Conservation (phyloP, 768 basidiomycete genomes). For the Mrakia hoshinonis region DNA sequence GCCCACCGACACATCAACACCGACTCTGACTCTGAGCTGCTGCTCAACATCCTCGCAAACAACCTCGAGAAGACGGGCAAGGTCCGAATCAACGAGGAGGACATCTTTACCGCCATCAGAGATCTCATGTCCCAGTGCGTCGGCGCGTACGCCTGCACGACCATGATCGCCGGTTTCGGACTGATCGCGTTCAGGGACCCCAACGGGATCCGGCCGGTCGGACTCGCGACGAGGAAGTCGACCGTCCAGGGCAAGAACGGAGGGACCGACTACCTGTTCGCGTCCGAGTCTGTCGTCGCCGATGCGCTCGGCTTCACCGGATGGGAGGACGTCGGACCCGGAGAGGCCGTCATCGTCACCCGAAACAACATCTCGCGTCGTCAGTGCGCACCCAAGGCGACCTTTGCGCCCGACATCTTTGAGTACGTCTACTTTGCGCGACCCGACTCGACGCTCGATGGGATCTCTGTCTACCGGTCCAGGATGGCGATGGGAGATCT, state of each 20-base stretch:
- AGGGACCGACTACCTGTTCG: constrained; percentile 80
- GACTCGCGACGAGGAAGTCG: constrained; percentile 62
- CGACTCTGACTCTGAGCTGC: constrained; percentile 90
- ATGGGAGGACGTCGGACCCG: constrained; percentile 90
- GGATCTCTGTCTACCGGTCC: constrained; percentile 91
- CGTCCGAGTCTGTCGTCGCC: constrained; percentile 92
- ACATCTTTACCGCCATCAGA: constrained; percentile 89
- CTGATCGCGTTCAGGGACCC: constrained; percentile 97
- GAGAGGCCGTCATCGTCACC: constrained; percentile 94
- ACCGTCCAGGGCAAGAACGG: constrained; percentile 37
- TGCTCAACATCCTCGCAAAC: constrained; percentile 95
- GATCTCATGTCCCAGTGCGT: constrained; percentile 78
- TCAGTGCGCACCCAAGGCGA: constrained; percentile 58
- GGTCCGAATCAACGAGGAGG: constrained; percentile 98
- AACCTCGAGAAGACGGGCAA: constrained; percentile 97
- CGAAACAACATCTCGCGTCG: constrained; percentile 65
- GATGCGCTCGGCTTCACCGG: constrained; percentile 83
- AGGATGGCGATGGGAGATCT: constrained; percentile 99
- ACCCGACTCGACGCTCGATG: constrained; percentile 94
- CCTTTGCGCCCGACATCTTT: constrained; percentile 95
- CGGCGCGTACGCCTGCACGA: constrained; percentile 93
- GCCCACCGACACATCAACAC: constrained; percentile 99
- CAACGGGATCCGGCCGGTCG: constrained; percentile 90
- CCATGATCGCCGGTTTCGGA: constrained; percentile 98
- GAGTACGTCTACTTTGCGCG: constrained; percentile 98